Conservation (phyloP, 2,329 filamentous ascomycete species). For the Colletotrichum camelliae region DNA sequence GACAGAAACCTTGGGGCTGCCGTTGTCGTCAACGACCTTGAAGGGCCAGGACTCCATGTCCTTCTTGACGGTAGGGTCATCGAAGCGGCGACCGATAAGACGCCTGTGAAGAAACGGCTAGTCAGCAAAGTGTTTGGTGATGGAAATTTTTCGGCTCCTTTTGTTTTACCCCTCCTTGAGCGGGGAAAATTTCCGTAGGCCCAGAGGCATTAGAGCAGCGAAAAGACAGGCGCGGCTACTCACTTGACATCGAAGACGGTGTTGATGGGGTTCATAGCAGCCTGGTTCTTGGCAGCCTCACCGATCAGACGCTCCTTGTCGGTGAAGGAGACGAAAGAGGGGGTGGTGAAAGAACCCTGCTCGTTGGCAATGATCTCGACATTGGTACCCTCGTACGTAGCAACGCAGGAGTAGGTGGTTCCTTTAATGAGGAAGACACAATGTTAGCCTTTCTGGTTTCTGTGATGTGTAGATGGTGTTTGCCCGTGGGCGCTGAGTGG, state of each 20-base stretch:
- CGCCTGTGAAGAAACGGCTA: constrained; percentile 64
- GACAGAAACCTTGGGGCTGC: constrained; percentile 91
- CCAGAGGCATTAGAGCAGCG: not conserved
- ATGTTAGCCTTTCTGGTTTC: constrained; percentile 24
- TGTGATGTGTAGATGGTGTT: not conserved
- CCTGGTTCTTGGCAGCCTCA: constrained; percentile 99
- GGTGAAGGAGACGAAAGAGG: constrained; percentile 99
- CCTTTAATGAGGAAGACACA: constrained; percentile 55
- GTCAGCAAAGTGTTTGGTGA: constrained; percentile 7
- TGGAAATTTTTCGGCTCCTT: not conserved
- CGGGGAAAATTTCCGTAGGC: not conserved
- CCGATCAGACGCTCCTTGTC: constrained; percentile 98
- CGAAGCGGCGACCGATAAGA: constrained; percentile 94
- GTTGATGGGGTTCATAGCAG: constrained; percentile 98
- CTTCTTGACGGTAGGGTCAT: constrained; percentile 97
- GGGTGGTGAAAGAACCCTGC: constrained; percentile 98
- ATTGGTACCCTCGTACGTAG: constrained; percentile 98
- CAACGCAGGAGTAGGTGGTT: constrained; percentile 99
- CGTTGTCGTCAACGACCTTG: constrained; percentile 91
- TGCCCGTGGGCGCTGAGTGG: not conserved
- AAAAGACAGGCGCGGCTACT: constrained; percentile 39
- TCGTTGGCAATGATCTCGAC: constrained; percentile 99
- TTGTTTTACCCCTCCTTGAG: constrained; percentile 10
- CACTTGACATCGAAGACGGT: constrained; percentile 99
- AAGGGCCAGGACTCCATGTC: constrained; percentile 99